These are phyloP conservation scores for Russula sp. DNA, from an alignment of 768 basidiomycete genomes.

Conservation along the genomic window DNA sequence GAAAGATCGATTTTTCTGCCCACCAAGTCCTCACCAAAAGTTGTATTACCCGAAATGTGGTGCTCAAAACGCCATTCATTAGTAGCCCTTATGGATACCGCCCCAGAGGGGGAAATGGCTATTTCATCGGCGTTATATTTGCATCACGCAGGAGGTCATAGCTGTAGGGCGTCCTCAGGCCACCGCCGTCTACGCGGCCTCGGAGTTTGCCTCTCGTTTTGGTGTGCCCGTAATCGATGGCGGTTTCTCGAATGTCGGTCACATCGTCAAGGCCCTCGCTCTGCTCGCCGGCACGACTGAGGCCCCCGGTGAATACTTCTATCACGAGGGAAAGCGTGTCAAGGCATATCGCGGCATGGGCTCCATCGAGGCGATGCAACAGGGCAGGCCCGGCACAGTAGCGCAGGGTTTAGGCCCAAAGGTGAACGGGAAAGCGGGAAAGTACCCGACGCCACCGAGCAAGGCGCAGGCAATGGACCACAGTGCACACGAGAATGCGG, in stretches of 20 bases:
- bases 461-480: no score
- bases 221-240: conserved; percentile 97
- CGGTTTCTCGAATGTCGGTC: conserved; percentile 91
- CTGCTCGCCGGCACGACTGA: conserved; percentile 94
- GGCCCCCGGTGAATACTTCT: conserved; percentile 94
- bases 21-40: conserved; percentile 75
- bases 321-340: no score
- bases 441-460: no score
- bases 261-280: conserved; percentile 93
- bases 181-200: conserved; percentile 93
- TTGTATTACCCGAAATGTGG: conserved; percentile 83
- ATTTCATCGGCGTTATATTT: conserved; percentile 94
- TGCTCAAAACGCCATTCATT: conserved; percentile 91
- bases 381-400: conserved; percentile 53
- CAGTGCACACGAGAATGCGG: no score
- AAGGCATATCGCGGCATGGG: conserved; percentile 99
- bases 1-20: conserved; percentile 91
- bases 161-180: conserved; percentile 98
- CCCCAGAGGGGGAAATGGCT: conserved; percentile 92
- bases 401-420: no score
- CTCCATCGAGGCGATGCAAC: conserved; percentile 74
- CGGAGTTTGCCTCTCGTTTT: conserved; percentile 88
- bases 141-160: conserved; percentile 99
- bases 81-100: conserved; percentile 99
- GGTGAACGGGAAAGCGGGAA: no score